Conservation (phyloP, 164 flowering plant species). For the Paratinospora sagittata region DNA sequence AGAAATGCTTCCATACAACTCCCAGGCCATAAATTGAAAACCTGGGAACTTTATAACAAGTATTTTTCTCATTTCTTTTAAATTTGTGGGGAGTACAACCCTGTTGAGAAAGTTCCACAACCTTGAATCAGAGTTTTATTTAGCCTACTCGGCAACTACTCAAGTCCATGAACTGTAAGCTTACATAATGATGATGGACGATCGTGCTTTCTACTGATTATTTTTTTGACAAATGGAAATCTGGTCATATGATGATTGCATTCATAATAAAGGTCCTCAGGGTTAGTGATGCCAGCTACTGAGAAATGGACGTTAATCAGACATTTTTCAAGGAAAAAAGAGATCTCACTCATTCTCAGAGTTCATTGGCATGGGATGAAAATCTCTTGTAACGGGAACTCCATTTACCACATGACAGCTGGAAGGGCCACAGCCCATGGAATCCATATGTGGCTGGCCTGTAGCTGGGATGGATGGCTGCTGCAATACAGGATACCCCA, state of each 20-base stretch:
- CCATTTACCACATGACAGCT: conserved; percentile 94
- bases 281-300: not conserved
- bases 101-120: not conserved
- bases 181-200: not conserved
- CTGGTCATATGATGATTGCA: too few species aligned
- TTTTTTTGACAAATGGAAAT: too few species aligned
- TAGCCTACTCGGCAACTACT: not conserved
- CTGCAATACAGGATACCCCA: conserved; percentile 89
- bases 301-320: not conserved
- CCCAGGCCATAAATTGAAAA: not conserved
- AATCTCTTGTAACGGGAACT: conserved; percentile 81
- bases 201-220: too few species aligned
- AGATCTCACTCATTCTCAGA: conserved; percentile 74
- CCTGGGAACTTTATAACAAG: not conserved
- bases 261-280: too few species aligned
- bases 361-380: conserved; percentile 75
- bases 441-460: conserved; percentile 85
- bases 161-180: not conserved
- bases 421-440: conserved; percentile 67
- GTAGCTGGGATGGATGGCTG: conserved; percentile 69
- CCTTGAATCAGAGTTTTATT: not conserved
- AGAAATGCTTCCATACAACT: not conserved
- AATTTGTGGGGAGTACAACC: not conserved
- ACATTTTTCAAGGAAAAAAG: not conserved
- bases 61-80: not conserved